Base-by-base conservation (phyloP, 169 alveolate genomes). In the Eimeria sp. region DNA sequence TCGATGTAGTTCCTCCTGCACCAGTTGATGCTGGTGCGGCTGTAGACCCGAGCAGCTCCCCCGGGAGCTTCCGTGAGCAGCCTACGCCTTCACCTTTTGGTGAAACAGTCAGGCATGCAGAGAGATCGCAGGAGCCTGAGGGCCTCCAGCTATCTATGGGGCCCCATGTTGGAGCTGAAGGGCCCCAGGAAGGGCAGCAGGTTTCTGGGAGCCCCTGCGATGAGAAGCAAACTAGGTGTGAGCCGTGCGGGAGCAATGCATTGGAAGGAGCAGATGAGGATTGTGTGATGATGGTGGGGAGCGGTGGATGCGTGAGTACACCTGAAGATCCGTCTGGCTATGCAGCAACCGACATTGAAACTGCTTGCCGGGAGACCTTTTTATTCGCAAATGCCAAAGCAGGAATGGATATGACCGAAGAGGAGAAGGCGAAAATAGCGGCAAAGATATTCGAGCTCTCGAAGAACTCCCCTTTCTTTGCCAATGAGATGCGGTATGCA, bases 331-430 rank as follows among this genome's bases (percentile, higher is more conserved):
- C 25, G 13, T 16, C 54, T 20, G 6, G 82, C 4, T 8, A 33
- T 46, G 66, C 83, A 18, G 82, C 11, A 27, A 18, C 82, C 66
- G 82, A 64, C 33, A 60, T 87, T 64, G 93, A 87, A 37, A 87
- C 82, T 62, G 93, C 80, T 11, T 87, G 93, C 80, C 93, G 93
- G 40, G 82, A 87, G 30, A 87, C 93, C 2, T 87, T 87, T 46
- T 33, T 62, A 40, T 87, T 87, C 64, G 93, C 76, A 87, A 87
- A 87, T 66, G 33, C 66, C 64, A 87, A 87, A 25, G 93, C 93
- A n/a, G 93, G 93, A 43, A 87, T 87, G 93, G 93, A 87, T n/a
- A 87, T 87, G 93, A 87, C 93, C n/a, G 93, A 87, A 20, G 93
- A 87, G 68, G 93, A 87, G 93, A 87, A 87, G 83, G 93, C 93